Evolutionary conservation across 306 rosid genomes (phyloP), one percentile per base, ranked within the genome.

Genomic region (Herpetospermum pedunculosum): DNA sequence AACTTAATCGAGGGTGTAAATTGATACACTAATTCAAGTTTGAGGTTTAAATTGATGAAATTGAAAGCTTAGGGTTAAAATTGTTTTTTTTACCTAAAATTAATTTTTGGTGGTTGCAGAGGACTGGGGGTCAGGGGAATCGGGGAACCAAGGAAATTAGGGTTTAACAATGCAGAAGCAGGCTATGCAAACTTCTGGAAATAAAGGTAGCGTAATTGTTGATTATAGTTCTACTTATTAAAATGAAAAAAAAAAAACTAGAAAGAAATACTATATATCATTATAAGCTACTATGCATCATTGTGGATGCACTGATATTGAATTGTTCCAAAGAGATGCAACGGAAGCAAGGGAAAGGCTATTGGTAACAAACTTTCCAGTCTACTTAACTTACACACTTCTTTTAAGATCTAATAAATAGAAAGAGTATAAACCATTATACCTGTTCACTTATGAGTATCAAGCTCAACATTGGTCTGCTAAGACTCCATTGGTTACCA

Each of bases 381-480:
- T 18, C n/a, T 19, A 40, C 50, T 3, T n/a, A 49, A 71, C 73
- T 53, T 4, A 11, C 2, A 23, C 34, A 55, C 62, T 26, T 55
- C 62, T 19, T 37, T 37, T 10, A 21, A 37, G 71, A 64, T 64
- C 1, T 38, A 28, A 69, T 47, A 44, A 28, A 43, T 43, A 18
- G 55, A 29, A 40, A 15, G 65, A 63, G 47, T 50, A 23, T 30
- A 64, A 72, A 71, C 58, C 19, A 57, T 19, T 4, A 62, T 73
- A 92, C 98, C 98, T 92, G 91, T 75, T 87, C 95, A 57, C 85
- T 90, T 46, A 88, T 90, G 44, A 92, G 92, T 77, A 88, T 90
- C 82, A 92, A 79, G 79, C 98, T 90, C 78, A 92, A 85, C 87
- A 88, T 92, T 73, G 96, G 91, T 78, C 96, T 84, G 85, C 98